phyloP scores from a whole-genome alignment of 2,329 filamentous ascomycete species.

The Aureobasidium sp. region DNA sequence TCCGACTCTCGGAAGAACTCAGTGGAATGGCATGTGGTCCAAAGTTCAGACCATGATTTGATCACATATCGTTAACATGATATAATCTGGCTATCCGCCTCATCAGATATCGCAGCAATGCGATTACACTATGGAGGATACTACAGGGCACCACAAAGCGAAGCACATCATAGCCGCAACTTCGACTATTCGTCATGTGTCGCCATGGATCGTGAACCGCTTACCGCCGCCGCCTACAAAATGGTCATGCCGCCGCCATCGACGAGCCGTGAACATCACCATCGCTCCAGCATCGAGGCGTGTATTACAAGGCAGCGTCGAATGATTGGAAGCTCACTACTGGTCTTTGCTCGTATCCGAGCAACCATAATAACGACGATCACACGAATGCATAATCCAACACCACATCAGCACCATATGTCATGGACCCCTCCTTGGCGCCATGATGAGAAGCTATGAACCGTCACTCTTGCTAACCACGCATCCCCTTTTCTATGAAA shows the following conservation, averaged over 20 bases:
- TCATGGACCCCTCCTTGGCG: background rate
- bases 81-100: background rate
- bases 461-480: background rate
- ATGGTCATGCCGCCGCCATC: background rate
- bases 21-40: background rate
- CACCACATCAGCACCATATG: background rate
- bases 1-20: background rate
- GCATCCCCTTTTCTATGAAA: background rate
- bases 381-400: background rate
- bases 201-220: too few species aligned
- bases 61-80: background rate
- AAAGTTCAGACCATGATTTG: background rate
- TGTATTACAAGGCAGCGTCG: background rate
- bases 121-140: background rate
- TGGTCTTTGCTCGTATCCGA: background rate
- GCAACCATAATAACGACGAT: background rate
- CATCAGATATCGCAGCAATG: background rate
- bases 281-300: background rate
- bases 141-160: background rate
- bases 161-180: background rate
- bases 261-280: background rate
- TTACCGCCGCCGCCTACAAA: background rate
- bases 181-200: background rate
- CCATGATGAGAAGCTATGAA: background rate
- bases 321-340: background rate